Percentiles rank a stretch among this genome's conserved stretches.
These are phyloP conservation scores for Sextonia rubra DNA, from an alignment of 164 flowering plant species.

Conservation along the genomic window DNA sequence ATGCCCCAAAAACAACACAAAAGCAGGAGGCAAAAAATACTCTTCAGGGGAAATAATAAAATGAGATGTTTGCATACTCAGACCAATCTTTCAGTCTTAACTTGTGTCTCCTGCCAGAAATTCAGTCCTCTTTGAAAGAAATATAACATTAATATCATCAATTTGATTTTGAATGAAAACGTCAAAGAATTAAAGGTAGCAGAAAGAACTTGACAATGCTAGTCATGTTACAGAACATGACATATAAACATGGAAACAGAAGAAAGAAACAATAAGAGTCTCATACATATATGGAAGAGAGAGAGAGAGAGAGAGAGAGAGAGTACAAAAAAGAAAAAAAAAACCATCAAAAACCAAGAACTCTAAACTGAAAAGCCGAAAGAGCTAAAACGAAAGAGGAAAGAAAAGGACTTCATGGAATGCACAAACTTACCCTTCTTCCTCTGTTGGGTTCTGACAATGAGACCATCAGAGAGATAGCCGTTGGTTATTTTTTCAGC, in stretches of 20 bases:
- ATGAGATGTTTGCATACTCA: neutral
- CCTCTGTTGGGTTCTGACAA: constrained; percentile 40
- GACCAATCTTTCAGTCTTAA: neutral
- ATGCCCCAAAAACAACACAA: neutral
- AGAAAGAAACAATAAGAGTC: neutral
- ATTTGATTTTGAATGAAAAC: neutral
- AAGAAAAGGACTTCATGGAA: neutral
- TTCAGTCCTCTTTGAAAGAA: too few species aligned
- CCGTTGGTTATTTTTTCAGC: constrained; percentile 38
- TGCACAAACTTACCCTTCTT: constrained; percentile 46
- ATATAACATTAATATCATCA: neutral
- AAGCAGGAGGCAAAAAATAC: neutral
- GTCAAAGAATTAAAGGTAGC: neutral
- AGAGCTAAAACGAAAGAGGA: neutral
- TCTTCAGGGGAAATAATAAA: neutral
- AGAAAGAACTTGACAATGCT: neutral
- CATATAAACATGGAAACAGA: neutral
- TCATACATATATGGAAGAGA: neutral
- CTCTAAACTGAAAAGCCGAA: too few species aligned
- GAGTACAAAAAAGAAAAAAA: neutral
- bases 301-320: neutral
- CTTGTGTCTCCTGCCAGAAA: too few species aligned
- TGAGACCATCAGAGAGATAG: constrained; percentile 58
- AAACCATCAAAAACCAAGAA: neutral
- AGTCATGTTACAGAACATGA: neutral